Percentiles rank a stretch among this genome's conserved stretches.
Evolutionary conservation across 2,329 filamentous ascomycete species (phyloP).

Genomic region (Penicillium hordei): DNA sequence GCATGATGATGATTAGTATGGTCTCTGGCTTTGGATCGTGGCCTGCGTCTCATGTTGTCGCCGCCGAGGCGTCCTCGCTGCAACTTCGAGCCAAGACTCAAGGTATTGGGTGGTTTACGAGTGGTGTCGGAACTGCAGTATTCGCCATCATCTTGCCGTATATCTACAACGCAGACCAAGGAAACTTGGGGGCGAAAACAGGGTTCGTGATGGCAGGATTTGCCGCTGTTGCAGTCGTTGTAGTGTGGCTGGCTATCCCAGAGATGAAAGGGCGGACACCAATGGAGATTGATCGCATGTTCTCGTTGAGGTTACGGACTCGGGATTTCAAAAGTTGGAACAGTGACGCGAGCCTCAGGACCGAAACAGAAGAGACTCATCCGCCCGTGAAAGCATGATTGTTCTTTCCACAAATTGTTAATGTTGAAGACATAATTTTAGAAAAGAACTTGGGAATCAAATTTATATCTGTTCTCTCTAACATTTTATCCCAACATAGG

Average conservation of each 20-base stretch:
- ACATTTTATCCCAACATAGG: too few relatives aligned
- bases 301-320: conserved; percentile 21
- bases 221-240: conserved; percentile 16
- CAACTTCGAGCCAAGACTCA: conserved; percentile 37
- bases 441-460: too few relatives aligned
- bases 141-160: conserved; percentile 51
- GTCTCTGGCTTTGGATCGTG: conserved; percentile 34
- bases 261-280: conserved; percentile 53
- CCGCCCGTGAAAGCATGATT: background rate
- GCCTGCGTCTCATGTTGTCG: conserved; percentile 36
- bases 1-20: conserved; percentile 48
- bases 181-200: conserved; percentile 19
- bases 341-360: conserved; percentile 3
- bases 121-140: conserved; percentile 40
- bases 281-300: conserved; percentile 48
- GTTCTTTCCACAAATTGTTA: background rate
- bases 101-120: conserved; percentile 43
- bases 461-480: too few relatives aligned
- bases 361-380: background rate
- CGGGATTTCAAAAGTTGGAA: conserved; percentile 16
- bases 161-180: conserved; percentile 39
- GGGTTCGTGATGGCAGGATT: conserved; percentile 24
- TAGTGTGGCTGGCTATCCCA: conserved; percentile 50
- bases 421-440: too few relatives aligned
- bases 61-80: conserved; percentile 31